Conservation (phyloP, 2,329 filamentous ascomycete genomes). For the Fragosphaeria purpurea region DNA sequence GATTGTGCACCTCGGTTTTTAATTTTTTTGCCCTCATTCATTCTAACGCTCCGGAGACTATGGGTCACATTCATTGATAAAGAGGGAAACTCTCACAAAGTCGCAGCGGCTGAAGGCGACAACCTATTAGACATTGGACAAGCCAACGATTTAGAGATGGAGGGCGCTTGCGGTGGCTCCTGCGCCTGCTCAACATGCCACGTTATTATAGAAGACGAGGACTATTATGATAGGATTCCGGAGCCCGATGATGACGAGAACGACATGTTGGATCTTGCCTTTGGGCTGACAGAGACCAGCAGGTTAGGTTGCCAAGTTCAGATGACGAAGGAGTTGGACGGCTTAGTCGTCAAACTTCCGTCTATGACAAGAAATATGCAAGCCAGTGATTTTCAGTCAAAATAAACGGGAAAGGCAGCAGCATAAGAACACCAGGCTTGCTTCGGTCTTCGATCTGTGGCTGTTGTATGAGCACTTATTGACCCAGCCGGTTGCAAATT, state of each 20-base stretch:
- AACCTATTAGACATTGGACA: conserved; percentile 94
- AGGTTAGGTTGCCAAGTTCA: conserved; percentile 80
- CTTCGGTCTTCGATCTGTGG: too few species aligned
- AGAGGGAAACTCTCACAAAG: conserved; percentile 63
- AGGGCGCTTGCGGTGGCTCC: conserved; percentile 90
- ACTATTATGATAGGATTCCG: conserved; percentile 66
- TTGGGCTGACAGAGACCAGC: conserved; percentile 77
- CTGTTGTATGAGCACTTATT: too few species aligned
- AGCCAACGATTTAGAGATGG: conserved; percentile 93
- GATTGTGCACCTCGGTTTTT: not conserved
- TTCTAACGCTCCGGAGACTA: conserved; percentile 44
- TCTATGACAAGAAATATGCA: conserved; percentile 94
- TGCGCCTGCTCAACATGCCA: conserved; percentile 93
- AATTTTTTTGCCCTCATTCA: not conserved
- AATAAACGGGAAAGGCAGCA: conserved; percentile 4
- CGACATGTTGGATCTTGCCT: conserved; percentile 85
- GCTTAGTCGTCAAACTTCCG: conserved; percentile 73
- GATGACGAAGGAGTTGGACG: conserved; percentile 86
- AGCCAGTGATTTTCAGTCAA: conserved; percentile 70
- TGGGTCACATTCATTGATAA: conserved; percentile 92
- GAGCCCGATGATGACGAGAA: conserved; percentile 75
- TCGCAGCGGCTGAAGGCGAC: conserved; percentile 75
- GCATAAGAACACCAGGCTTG: not conserved
- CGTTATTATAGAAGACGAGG: conserved; percentile 68
- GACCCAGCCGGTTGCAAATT: too few species aligned